phyloP scores from a whole-genome alignment of 805 yeast species.

The Suhomyces sp. region DNA sequence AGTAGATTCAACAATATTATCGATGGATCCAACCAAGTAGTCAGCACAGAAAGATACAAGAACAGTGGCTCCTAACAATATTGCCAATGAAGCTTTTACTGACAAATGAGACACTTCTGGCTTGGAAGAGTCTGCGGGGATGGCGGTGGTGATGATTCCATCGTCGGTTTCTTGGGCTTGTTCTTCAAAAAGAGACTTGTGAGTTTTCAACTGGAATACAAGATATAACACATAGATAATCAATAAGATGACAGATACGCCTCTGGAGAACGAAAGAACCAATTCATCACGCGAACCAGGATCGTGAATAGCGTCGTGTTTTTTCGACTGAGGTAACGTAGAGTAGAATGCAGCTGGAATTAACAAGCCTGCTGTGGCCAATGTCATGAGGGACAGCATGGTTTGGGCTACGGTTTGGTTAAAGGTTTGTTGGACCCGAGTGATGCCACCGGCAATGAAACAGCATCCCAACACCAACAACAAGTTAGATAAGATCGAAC shows the following conservation, averaged over 20 bases:
- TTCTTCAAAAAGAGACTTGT: conserved; percentile 69
- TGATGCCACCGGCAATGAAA: conserved; percentile 88
- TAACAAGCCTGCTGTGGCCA: conserved; percentile 82
- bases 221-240: conserved; percentile 75
- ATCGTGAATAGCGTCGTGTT: conserved; percentile 36
- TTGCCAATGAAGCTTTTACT: conserved; percentile 50
- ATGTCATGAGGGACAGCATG: conserved; percentile 90
- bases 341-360: conserved; percentile 97
- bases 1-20: conserved; percentile 75
- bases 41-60: conserved; percentile 91
- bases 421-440: conserved; percentile 80
- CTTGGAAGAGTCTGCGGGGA: conserved; percentile 19
- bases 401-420: conserved; percentile 98
- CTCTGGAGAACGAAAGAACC: conserved; percentile 77
- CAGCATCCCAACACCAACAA: conserved; percentile 93
- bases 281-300: conserved; percentile 40
- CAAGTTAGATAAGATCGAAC: conserved; percentile 85
- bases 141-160: conserved; percentile 31
- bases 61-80: conserved; percentile 64
- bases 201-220: conserved; percentile 86
- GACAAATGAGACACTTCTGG: conserved; percentile 43
- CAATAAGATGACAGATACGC: conserved; percentile 77
- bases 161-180: conserved; percentile 32
- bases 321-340: conserved; percentile 53
- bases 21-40: conserved; percentile 89